phyloP scores from a whole-genome alignment of 2,329 filamentous ascomycete species.

The Ceratocystiopsis brevicomis region DNA sequence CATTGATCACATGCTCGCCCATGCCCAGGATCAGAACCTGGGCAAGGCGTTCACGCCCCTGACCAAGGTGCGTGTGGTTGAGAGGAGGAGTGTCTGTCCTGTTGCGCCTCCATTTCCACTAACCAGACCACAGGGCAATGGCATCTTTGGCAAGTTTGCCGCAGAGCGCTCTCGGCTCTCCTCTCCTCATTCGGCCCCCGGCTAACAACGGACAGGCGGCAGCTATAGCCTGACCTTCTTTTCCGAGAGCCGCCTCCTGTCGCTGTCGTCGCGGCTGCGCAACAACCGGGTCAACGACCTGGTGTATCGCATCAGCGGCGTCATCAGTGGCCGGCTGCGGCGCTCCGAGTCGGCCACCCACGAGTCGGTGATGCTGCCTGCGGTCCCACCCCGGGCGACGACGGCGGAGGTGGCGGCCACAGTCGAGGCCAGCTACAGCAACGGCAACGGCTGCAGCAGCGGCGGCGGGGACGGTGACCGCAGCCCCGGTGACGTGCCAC shows the following conservation, averaged over 20 bases:
- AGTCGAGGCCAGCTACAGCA: no score
- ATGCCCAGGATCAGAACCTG: conserved; percentile 2
- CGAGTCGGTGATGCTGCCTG: not conserved
- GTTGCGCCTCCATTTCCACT: no score
- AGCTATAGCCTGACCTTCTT: conserved; percentile 14
- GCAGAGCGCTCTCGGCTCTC: no score
- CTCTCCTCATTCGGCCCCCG: no score
- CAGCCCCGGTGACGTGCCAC: no score
- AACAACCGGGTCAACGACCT: conserved; percentile 16
- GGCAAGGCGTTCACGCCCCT: no score
- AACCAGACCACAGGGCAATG: conserved; percentile 12
- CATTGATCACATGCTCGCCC: conserved; percentile 13
- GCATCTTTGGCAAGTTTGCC: conserved; percentile 10
- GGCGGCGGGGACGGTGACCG: no score
- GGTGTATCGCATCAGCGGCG: conserved; percentile 12
- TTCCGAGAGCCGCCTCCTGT: conserved; percentile 15
- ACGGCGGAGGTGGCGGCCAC: not conserved
- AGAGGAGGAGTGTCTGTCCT: no score
- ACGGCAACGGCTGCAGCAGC: no score
- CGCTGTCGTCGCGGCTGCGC: conserved; percentile 12
- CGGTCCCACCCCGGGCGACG: not conserved
- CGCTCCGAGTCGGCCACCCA: not conserved
- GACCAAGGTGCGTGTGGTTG: no score
- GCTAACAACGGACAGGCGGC: conserved; percentile 2
- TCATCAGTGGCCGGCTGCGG: conserved; percentile 9